Evolutionary conservation across 2,329 filamentous ascomycete species (phyloP), one percentile per base, ranked within the genome.

Genomic region (Ampelomyces quisqualis): DNA sequence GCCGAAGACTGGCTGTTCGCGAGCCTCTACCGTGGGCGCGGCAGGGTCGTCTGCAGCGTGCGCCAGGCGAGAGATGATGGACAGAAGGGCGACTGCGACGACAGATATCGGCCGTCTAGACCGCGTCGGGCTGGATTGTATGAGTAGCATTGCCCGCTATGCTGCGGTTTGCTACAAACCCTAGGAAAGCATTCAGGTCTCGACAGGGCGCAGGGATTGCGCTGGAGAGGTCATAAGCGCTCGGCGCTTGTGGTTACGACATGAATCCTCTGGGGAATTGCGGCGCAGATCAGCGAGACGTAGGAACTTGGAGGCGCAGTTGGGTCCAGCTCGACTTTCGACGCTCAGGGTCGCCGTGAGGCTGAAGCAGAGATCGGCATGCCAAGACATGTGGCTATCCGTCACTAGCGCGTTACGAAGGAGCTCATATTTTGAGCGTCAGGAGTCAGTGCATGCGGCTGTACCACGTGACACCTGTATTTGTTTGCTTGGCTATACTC

Each of bases 101-200:
- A 85, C 64, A 42, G 84, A 86, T 57, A 83, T 81, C 62, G 79
- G 79, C 60, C 88, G 79, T 63, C 85, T 84, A 70, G 82, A 85
- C 73, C 87, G 86, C 54, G 87, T 73, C 58, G 79, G 81, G 65
- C 78, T 83, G 67, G 84, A 77, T 68, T 83, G 71, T 21, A 67
- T 68, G 56, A 70, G 70, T 60, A 69, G 70, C 67, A 70, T 70
- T 52, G 49, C 53, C 51, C 54, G 55, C 54, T 51, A 35, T 55
- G 43, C 55, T 58, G 34, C 45, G 44, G 23, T 50, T 52, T 58
- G 47, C 51, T 44, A 47, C 40, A 40, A 34, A 19, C 29, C 34
- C 29, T 47, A 40, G 43, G 38, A 53, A 43, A 46, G 54, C 57
- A 58, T 47, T 35, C 45, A 34, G 27, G 15, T 43, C 29, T 35